A percentile compares a stretch with the other conserved stretches of the same genome.
These are phyloP conservation scores for Phaeotremella skinneri DNA, from an alignment of 768 basidiomycete genomes.

Conservation along the genomic window DNA sequence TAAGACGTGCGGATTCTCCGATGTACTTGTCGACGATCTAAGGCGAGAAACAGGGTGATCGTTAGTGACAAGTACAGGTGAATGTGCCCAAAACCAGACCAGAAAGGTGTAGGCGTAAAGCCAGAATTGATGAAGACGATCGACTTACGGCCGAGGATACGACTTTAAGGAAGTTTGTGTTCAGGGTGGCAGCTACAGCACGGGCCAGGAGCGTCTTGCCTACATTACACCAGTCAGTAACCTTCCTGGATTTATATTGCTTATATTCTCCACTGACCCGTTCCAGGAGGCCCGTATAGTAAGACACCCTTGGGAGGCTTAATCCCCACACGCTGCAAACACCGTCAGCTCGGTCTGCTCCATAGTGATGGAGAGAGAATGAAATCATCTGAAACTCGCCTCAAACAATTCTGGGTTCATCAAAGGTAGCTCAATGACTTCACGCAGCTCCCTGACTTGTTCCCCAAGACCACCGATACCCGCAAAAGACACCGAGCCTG, in stretches of 20 bases:
- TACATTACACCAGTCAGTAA: conserved; percentile 1
- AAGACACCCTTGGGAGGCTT: conserved; percentile 94
- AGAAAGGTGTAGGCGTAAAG: neutral
- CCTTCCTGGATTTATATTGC: neutral
- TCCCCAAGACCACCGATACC: conserved; percentile 94
- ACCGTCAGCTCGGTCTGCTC: conserved; percentile 7
- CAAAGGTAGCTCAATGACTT: conserved; percentile 94
- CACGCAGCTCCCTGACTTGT: conserved; percentile 93
- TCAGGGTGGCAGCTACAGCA: conserved; percentile 89
- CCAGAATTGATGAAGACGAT: neutral
- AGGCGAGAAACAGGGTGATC: neutral
- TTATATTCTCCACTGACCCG: conserved; percentile 56
- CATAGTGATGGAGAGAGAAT: neutral
- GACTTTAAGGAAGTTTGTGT: conserved; percentile 97
- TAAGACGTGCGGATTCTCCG: conserved; percentile 91
- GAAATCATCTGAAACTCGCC: conserved; percentile 28
- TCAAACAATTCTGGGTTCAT: conserved; percentile 88
- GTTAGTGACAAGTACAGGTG: neutral
- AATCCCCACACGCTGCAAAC: conserved; percentile 79
- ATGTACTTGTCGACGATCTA: conserved; percentile 71
- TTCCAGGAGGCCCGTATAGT: conserved; percentile 93
- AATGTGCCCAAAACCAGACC: conserved; percentile 3
- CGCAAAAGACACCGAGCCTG: conserved; percentile 90
- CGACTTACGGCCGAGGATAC: conserved; percentile 97
- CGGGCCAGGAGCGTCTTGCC: conserved; percentile 86